Evolutionary conservation across 1,139 yeast species (phyloP), one percentile per base, ranked within the genome.

Genomic region (Suhomyces guaymorum): DNA sequence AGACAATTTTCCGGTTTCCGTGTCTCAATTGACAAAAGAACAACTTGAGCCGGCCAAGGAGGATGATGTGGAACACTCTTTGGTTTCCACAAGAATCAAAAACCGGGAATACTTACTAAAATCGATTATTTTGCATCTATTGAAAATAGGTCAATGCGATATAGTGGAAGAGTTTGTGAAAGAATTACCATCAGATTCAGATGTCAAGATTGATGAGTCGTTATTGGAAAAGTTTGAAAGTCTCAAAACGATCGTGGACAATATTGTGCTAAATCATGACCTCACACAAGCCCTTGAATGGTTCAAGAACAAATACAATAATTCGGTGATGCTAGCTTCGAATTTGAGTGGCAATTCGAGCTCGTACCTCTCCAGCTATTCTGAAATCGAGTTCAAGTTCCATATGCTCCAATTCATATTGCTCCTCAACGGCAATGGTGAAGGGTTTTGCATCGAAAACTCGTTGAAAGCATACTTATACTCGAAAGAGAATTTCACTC

Each of bases 371-470:
- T 38, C 36, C 14, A 35, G 25, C 27, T 42, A 41, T 26, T 30
- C 39, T 14, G 44, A 38, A n/a, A 43, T 82, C 25, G 87, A 80
- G 55, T 82, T 82, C 61, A 72, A 73, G 46, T 65, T 84, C 41
- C 89, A 82, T 57, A 70, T 76, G 52, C 63, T 81, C 15, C 80
- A 82, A 48, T 83, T 74, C 47, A 57, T 63, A 3, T 55, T 73
- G 26, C 51, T 74, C 4, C 63, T 76, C 33, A 62, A 62, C 33
- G 64, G 64, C 2, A 38, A 41, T 4, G 34, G 44, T 1, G 22
- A 43, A 2, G 48, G 48, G 30, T 39, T 46, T 7, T 39, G 47
- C 4, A 30, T 55, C 13, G 61, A 62, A 26, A 51, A 49, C 38
- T 63, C 70, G 0, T 55, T 63, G 24, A 59, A 57, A 8, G 87